Conservation (phyloP, 768 basidiomycete species). For the Boletus tomentosulus region DNA sequence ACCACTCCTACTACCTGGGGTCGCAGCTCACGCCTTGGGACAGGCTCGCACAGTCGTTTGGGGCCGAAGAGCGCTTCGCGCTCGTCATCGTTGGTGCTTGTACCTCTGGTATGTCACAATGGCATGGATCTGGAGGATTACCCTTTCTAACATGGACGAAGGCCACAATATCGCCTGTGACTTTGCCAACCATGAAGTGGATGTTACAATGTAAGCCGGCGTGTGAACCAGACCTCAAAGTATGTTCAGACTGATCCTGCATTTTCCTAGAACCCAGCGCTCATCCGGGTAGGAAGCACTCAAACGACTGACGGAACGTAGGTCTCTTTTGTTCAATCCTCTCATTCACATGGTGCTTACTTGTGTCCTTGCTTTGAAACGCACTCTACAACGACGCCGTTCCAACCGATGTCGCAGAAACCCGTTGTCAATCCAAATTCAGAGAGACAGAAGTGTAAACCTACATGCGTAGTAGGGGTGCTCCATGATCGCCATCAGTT, state of each 20-base stretch:
- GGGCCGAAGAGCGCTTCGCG: no score
- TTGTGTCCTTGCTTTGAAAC: background rate
- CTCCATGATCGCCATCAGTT: constrained; percentile 98
- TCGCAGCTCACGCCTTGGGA: no score
- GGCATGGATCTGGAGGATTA: background rate
- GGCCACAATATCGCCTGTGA: constrained; percentile 39
- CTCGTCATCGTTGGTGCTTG: constrained; percentile 67
- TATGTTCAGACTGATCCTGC: background rate
- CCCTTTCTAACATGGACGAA: constrained; percentile 13
- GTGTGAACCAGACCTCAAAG: background rate
- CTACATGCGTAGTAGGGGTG: constrained; percentile 96
- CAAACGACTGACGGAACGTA: constrained; percentile 9
- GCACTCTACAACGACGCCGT: constrained; percentile 16
- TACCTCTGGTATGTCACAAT: constrained; percentile 45
- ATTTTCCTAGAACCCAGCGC: constrained; percentile 18
- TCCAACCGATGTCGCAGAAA: constrained; percentile 19
- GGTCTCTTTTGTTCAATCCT: background rate
- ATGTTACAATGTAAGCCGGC: constrained; percentile 26
- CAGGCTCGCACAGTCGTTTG: no score
- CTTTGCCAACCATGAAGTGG: constrained; percentile 26
- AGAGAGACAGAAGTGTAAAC: constrained; percentile 24
- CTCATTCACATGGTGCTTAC: background rate
- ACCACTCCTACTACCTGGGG: no score
- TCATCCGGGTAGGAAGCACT: constrained; percentile 17
- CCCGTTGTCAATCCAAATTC: background rate